phyloP scores from a whole-genome alignment of 169 alveolate species.

The Plasmodium ovale region DNA sequence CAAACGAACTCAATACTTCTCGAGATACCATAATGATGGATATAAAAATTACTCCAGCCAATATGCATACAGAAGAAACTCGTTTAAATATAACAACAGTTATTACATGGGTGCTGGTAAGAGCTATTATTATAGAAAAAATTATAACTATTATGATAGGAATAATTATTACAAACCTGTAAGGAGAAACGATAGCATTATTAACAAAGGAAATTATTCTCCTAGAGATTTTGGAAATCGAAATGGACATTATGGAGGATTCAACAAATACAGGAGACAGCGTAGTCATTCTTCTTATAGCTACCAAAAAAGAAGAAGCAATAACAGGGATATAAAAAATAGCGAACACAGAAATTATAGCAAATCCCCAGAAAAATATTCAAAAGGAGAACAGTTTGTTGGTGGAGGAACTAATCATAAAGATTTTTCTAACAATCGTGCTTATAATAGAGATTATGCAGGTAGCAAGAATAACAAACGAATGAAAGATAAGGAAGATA shows the following conservation, averaged over 20 bases:
- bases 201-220: constrained; percentile 29
- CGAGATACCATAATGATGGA: constrained; percentile 17
- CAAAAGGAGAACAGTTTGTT: neutral
- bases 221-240: neutral
- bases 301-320: neutral
- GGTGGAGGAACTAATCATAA: neutral
- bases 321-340: neutral
- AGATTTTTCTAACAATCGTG: neutral
- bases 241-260: constrained; percentile 10
- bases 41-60: constrained; percentile 10
- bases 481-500: constrained; percentile 2
- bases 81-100: constrained; percentile 35
- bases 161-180: constrained; percentile 17
- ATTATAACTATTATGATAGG: constrained; percentile 17
- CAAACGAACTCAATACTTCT: neutral
- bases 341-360: constrained; percentile 2
- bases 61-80: constrained; percentile 20
- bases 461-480: neutral
- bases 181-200: constrained; percentile 2
- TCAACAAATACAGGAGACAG: constrained; percentile 3
- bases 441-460: constrained; percentile 9
- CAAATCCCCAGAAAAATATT: constrained; percentile 2
- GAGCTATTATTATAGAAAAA: constrained; percentile 26
- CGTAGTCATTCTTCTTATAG: constrained; percentile 11
- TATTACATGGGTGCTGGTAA: constrained; percentile 7